Conservation (phyloP, 352 stramenopile species). For the Globisporangium perplexum region DNA sequence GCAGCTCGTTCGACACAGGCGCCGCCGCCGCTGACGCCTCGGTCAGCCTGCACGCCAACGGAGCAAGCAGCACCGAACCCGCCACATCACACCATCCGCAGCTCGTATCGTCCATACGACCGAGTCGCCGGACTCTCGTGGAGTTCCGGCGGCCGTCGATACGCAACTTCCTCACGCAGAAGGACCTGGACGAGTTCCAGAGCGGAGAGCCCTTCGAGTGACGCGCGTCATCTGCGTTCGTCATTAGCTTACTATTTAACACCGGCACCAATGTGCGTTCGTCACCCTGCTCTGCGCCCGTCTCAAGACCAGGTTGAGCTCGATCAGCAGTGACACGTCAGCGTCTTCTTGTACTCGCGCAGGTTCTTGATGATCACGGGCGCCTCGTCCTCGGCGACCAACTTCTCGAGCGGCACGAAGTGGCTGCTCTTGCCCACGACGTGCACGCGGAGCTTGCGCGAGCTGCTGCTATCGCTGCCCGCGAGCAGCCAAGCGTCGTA, state of each 20-base stretch:
- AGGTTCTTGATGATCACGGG: conserved; percentile 59
- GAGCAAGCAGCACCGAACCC: neutral
- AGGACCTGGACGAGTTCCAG: conserved; percentile 61
- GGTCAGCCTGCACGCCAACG: neutral
- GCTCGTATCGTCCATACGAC: neutral
- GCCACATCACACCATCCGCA: neutral
- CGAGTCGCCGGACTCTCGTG: conserved; percentile 2
- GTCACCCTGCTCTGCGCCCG: too few species aligned
- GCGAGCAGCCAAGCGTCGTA: conserved; percentile 54
- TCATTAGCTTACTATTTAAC: too few species aligned
- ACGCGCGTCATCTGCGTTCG: conserved; percentile 8
- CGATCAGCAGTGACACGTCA: conserved; percentile 41
- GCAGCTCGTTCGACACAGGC: conserved; percentile 6
- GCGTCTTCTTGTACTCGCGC: conserved; percentile 47
- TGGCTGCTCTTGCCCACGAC: conserved; percentile 61
- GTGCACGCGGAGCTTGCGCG: conserved; percentile 66
- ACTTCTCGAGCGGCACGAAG: conserved; percentile 52
- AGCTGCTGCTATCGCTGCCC: conserved; percentile 1
- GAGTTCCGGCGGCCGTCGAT: conserved; percentile 38
- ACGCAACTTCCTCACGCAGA: conserved; percentile 47
- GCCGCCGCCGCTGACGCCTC: neutral
- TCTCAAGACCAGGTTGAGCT: too few species aligned
- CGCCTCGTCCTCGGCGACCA: conserved; percentile 37
- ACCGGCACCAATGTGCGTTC: too few species aligned
- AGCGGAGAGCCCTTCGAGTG: conserved; percentile 23